Evolutionary conservation across 116 monocot species (phyloP).

Genomic region (Iris pallida): DNA sequence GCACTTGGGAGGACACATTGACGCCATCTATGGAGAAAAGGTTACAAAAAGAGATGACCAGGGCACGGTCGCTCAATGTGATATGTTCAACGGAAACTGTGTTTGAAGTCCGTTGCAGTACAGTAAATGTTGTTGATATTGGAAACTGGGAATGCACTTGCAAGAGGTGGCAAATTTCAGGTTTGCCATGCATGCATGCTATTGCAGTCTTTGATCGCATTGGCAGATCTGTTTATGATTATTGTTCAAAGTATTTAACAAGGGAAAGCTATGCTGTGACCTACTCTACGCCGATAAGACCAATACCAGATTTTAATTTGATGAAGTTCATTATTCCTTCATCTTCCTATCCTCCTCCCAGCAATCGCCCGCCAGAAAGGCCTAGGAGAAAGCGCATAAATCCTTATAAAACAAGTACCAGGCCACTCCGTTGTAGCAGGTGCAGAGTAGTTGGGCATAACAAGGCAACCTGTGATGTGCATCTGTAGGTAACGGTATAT

Average conservation of each 20-base stretch:
- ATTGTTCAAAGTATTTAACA: constrained; percentile 11
- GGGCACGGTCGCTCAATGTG: constrained; percentile 15
- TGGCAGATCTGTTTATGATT: constrained; percentile 12
- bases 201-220: constrained; percentile 11
- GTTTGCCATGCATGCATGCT: constrained; percentile 10
- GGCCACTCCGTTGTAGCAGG: constrained; percentile 31
- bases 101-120: constrained; percentile 46
- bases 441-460: constrained; percentile 49
- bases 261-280: constrained; percentile 25
- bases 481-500: not conserved
- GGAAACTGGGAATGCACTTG: constrained; percentile 8
- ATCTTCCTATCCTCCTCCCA: constrained; percentile 30
- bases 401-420: constrained; percentile 26
- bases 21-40: not conserved
- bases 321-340: constrained; percentile 32
- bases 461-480: constrained; percentile 44
- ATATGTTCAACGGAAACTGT: constrained; percentile 41
- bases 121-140: constrained; percentile 10
- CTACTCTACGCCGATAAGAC: constrained; percentile 23
- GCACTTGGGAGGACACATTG: constrained; percentile 3
- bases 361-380: constrained; percentile 25
- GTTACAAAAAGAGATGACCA: constrained; percentile 13
- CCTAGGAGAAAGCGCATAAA: constrained; percentile 47
- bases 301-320: constrained; percentile 32
- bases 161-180: constrained; percentile 7